These are phyloP conservation scores for Aspergillus funiculosus DNA, from an alignment of 495 filamentous ascomycete genomes.

Conservation along the genomic window DNA sequence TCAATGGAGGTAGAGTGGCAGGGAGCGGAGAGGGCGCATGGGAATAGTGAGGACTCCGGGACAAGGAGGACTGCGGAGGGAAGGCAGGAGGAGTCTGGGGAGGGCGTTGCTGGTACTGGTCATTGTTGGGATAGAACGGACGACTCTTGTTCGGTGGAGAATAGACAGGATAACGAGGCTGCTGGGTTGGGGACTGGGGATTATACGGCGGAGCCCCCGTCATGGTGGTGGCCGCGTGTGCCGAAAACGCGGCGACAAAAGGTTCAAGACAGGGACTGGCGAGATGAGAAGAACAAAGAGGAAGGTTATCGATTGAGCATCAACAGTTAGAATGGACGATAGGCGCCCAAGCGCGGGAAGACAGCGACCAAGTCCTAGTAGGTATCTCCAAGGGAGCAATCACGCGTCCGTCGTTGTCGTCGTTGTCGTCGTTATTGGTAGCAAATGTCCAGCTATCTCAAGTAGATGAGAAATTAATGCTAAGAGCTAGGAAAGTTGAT, in stretches of 20 bases:
- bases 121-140: slow-evolving; percentile 52
- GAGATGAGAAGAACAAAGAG: slow-evolving; percentile 5
- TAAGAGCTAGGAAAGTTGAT: slow-evolving; percentile 7
- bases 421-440: slow-evolving; percentile 10
- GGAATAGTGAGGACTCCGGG: slow-evolving; percentile 45
- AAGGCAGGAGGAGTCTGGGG: slow-evolving; percentile 51
- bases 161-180: slow-evolving; percentile 35
- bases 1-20: slow-evolving; percentile 45
- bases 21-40: slow-evolving; percentile 50
- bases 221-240: slow-evolving; percentile 43
- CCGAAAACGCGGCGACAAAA: slow-evolving; percentile 25
- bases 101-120: slow-evolving; percentile 47
- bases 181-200: slow-evolving; percentile 41
- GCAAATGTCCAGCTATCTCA: slow-evolving; percentile 15
- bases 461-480: slow-evolving; percentile 14
- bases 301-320: slow-evolving; percentile 8
- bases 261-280: slow-evolving; percentile 6
- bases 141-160: slow-evolving; percentile 46
- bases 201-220: slow-evolving; percentile 46
- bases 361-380: too few relatives aligned
- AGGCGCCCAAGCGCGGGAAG: slow-evolving; percentile 18
- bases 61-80: slow-evolving; percentile 45
- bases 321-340: slow-evolving; percentile 12
- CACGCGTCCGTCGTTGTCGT: slow-evolving; percentile 22
- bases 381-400: slow-evolving; percentile 15